These are phyloP conservation scores for Podospora bellae-mahoneyi DNA, from an alignment of 495 filamentous ascomycete species.

Conservation along the genomic window DNA sequence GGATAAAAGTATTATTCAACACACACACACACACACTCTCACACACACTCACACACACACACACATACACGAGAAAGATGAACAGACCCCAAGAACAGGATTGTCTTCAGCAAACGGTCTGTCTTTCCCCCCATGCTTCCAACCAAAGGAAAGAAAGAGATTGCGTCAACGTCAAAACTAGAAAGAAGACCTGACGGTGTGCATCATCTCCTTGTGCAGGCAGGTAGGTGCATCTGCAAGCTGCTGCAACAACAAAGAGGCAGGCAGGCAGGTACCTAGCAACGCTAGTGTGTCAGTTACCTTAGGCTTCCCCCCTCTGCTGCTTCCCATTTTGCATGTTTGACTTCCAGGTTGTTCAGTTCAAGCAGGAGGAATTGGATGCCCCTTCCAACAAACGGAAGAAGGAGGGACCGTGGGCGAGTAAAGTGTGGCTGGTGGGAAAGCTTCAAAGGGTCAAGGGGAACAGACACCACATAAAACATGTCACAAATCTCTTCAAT, in stretches of 20 bases:
- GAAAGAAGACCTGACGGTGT: not conserved
- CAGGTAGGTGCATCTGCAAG: not conserved
- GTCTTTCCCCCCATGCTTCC: not conserved
- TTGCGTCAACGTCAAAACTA: not conserved
- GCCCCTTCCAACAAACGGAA: constrained; percentile 11
- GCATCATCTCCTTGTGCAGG: not conserved
- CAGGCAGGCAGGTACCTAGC: not conserved
- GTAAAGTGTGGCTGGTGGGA: not conserved
- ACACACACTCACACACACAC: no score
- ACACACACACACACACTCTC: no score
- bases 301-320: constrained; percentile 12
- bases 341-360: not conserved
- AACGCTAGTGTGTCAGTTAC: not conserved
- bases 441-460: not conserved
- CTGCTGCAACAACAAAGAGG: not conserved
- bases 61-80: no score
- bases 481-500: not conserved
- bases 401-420: not conserved
- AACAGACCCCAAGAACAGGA: not conserved
- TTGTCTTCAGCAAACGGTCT: not conserved
- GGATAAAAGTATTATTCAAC: no score
- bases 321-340: constrained; percentile 26
- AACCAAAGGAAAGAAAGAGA: not conserved
- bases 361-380: constrained; percentile 8
- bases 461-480: not conserved